A percentile compares a stretch with the other conserved stretches of the same genome.
These are phyloP conservation scores for Dianthus caryophyllus DNA, from an alignment of 148 eudicot species.

Conservation along the genomic window DNA sequence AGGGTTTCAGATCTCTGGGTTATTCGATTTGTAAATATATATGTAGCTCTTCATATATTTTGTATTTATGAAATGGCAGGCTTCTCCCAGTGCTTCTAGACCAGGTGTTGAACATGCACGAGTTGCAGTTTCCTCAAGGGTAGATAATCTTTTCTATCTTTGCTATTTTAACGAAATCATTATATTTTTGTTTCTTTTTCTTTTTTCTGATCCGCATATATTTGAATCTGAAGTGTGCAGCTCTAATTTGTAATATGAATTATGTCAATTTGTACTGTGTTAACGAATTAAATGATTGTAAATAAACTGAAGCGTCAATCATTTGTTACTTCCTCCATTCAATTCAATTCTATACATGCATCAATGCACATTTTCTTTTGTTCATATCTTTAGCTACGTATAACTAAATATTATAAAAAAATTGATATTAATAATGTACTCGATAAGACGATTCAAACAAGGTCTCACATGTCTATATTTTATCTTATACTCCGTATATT, in stretches of 20 bases:
- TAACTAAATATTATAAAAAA: too few species aligned
- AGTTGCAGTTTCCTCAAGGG: conserved; percentile 49
- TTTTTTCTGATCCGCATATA: neutral
- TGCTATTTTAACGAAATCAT: conserved; percentile 8
- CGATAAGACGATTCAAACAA: too few species aligned
- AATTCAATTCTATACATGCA: too few species aligned
- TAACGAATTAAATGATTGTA: too few species aligned
- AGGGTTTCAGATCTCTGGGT: neutral
- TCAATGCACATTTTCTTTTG: neutral
- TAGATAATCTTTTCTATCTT: conserved; percentile 26
- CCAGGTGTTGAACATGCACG: conserved; percentile 69
- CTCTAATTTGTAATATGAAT: neutral
- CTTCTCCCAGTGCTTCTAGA: conserved; percentile 48
- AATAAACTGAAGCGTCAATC: too few species aligned
- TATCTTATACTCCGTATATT: too few species aligned
- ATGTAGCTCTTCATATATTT: neutral
- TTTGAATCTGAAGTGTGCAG: neutral
- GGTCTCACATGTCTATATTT: too few species aligned
- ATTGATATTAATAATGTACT: too few species aligned
- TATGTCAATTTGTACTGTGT: neutral
- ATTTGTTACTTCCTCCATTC: too few species aligned
- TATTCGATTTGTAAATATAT: neutral
- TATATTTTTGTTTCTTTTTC: neutral
- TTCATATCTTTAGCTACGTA: too few species aligned
- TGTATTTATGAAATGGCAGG: conserved; percentile 37